Base-by-base conservation (phyloP, 2,329 filamentous ascomycete species). In the Hansfordia pulvinata region DNA sequence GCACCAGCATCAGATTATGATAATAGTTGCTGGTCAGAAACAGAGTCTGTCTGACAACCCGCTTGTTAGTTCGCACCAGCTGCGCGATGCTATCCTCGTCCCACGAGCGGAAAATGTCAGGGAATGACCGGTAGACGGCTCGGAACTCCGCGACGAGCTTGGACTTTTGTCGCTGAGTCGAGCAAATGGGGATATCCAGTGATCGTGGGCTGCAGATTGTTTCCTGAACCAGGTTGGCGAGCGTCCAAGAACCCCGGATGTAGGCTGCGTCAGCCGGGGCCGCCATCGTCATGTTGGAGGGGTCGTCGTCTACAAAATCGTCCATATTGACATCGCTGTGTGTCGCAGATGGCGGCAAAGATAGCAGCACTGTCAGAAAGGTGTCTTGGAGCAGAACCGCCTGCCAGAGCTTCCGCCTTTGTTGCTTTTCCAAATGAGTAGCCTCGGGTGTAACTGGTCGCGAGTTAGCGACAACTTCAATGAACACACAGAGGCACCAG, bases 11-110 rank as follows among this genome's bases (percentile, higher is more conserved):
- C 14, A 86, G 60, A 46, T 81, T 84, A 46, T 88, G 81, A 50
- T 76, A 82, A 52, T 83, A 86, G 43, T 85, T 86, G 47, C 72
- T 80, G n/a, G 75, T 78, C 17, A 86, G 56, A 43, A 84, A 86
- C 5, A 88, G 53, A 11, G 78, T 83, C 49, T 88, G 81, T 1
- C 78, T 62, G 10, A 82, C 70, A 2, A 74, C 63, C 6, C 81
- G 66, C 33, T 75, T 74, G 41, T 78, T 74, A 3, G 52, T 64
- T 23, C 54, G 53, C 2, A 69, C 66, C 26, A 77, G 56, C 10
- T 60, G 54, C 6, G 64, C 56, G 20, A 84, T 62, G 13, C 64
- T 65, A 3, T 64, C 62, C 4, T 65, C 56, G 39, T 81, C 70
- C 55, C 76, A 78, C 3, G 66, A 74, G 3, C 78, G 76, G 34